Evolutionary conservation across 2,329 filamentous ascomycete species (phyloP), one percentile per base, ranked within the genome.

Genomic region (Pseudogymnoascus verrucosus): DNA sequence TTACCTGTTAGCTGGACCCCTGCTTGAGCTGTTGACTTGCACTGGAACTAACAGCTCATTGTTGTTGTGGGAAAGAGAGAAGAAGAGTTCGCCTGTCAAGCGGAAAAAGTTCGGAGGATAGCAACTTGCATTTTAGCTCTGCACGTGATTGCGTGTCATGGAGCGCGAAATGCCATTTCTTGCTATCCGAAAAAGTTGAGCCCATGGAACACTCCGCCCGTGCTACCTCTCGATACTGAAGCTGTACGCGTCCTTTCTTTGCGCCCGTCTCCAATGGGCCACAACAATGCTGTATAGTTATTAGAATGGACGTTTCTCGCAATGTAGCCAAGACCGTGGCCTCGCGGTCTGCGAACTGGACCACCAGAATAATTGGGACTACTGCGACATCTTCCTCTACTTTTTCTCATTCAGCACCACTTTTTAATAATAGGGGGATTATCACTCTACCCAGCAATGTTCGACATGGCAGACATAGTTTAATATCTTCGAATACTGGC

Each of bases 311-410:
- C 39, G 39, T 61, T 40, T 61, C 59, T 39, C 34, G 36, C 34
- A 40, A 61, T 61, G 59, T 61, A 61, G 34, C 59, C 14, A 61
- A 39, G 59, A 42, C 59, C 34, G 59, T 61, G 34, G 59, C 59
- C 21, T 57, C 51, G n/a, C 34, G 59, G 36, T 40, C 59, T 26
- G 39, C 34, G 59, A 61, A 61, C 39, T 61, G 59, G 59, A 57
- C 51, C 28, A 5, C 51, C 28, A 57, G 51, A 34, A 57, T 57
- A 57, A 57, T 34, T 21, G 21, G 51, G 51, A 34, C 51, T 5
- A 34, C 51, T 36, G 23, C 28, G 51, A 57, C 51, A 57, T 19
- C 51, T 21, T 4, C 21, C 21, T 51, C 21, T 26, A 28, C 51
- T 7, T 34, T 34, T 57, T 36, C 10, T 57, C 51, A 57, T 34